Percentiles rank a stretch among this genome's conserved stretches.
Conservation (phyloP, 768 basidiomycete genomes). For the Lactifluus piperatus region DNA sequence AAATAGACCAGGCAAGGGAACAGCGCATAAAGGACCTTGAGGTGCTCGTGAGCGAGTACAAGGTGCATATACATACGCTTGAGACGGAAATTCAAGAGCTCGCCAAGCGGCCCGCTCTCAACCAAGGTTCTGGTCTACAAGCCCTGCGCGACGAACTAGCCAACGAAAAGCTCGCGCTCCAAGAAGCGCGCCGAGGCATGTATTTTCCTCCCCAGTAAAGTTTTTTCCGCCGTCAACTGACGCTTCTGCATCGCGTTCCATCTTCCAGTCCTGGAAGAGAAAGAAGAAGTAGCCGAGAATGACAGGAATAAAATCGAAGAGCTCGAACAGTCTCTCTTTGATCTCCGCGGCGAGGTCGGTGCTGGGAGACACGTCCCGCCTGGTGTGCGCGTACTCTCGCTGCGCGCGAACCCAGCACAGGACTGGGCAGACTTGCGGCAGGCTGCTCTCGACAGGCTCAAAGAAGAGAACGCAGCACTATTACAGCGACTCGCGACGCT, state of each 20-base stretch:
- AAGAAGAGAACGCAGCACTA: conserved; percentile 77
- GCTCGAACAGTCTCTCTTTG: conserved; percentile 74
- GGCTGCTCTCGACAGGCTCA: conserved; percentile 65
- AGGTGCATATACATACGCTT: conserved; percentile 38
- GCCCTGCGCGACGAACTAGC: conserved; percentile 35
- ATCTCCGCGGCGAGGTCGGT: conserved; percentile 67
- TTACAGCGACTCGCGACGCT: conserved; percentile 56
- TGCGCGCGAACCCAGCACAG: conserved; percentile 76
- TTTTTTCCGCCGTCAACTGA: neutral
- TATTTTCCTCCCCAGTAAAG: neutral
- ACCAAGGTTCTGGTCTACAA: conserved; percentile 25
- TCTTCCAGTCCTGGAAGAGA: conserved; percentile 37
- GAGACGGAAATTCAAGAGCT: conserved; percentile 40
- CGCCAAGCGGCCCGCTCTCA: conserved; percentile 28
- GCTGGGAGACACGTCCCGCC: conserved; percentile 70
- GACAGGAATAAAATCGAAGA: conserved; percentile 50
- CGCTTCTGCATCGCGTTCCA: no score
- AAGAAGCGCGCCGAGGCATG: conserved; percentile 36
- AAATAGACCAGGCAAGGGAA: conserved; percentile 31
- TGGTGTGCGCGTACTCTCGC: conserved; percentile 54
- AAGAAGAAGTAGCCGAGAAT: conserved; percentile 28
- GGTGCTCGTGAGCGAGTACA: conserved; percentile 45
- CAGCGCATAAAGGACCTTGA: conserved; percentile 49
- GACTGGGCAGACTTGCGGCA: conserved; percentile 71
- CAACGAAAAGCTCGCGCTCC: conserved; percentile 25